Percentiles rank a stretch among this genome's conserved stretches.
phyloP scores from a whole-genome alignment of 2,329 filamentous ascomycete genomes.

The Herpotrichia juniperi region DNA sequence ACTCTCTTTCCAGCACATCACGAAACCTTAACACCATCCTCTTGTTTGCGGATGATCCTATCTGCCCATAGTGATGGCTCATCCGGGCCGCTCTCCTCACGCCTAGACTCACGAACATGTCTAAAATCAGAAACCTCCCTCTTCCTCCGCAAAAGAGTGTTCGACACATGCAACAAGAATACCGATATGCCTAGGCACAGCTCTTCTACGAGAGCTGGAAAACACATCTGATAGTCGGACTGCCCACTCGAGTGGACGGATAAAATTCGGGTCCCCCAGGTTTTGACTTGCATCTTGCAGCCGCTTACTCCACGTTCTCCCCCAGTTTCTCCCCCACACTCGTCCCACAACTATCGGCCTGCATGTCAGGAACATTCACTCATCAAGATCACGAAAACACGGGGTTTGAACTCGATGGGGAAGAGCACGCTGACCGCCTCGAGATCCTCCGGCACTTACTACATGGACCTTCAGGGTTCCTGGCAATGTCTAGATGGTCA shows the following conservation, averaged over 20 bases:
- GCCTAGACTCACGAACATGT: too few species aligned
- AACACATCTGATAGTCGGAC: not conserved
- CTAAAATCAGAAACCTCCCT: not conserved
- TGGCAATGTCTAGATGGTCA: not conserved
- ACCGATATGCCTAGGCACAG: not conserved
- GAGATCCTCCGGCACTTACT: not conserved
- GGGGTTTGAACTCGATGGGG: constrained; percentile 4
- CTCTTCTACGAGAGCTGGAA: not conserved
- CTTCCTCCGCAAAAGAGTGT: not conserved
- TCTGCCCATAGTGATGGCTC: too few species aligned
- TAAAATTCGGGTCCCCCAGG: not conserved
- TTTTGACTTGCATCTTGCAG: not conserved
- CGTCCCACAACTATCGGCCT: not conserved
- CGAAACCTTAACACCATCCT: not conserved
- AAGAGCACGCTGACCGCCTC: not conserved
- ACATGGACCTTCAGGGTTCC: not conserved
- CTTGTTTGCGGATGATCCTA: too few species aligned
- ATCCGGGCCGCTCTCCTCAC: too few species aligned
- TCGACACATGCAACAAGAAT: not conserved
- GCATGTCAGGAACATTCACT: not conserved
- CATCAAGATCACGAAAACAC: constrained; percentile 2
- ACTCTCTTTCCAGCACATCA: not conserved
- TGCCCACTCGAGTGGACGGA: not conserved
- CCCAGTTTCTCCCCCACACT: constrained; percentile 1
- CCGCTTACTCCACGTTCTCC: not conserved